Conservation (phyloP, 1,139 yeast species). For the Yamadazyma mexicana region DNA sequence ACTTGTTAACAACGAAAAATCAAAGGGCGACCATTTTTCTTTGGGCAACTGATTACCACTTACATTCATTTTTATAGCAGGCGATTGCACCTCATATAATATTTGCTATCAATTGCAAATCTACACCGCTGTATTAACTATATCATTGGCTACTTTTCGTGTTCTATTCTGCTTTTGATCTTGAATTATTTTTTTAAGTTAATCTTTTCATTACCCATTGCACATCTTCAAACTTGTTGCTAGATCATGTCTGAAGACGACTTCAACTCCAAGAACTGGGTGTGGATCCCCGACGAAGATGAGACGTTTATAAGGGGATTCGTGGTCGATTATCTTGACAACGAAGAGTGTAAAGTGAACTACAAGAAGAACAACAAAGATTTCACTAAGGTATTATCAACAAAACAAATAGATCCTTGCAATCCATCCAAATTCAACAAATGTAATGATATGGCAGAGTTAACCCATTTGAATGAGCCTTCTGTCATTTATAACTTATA, state of each 20-base stretch:
- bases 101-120: too few species aligned
- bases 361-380: conserved; percentile 45
- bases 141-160: too few species aligned
- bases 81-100: too few species aligned
- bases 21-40: too few species aligned
- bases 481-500: conserved; percentile 83
- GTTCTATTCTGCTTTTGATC: too few species aligned
- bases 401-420: conserved; percentile 58
- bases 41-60: too few species aligned
- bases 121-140: too few species aligned
- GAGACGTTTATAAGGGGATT: conserved; percentile 70
- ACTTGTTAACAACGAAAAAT: not conserved
- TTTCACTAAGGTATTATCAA: conserved; percentile 36
- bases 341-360: conserved; percentile 51
- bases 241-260: conserved; percentile 34
- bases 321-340: conserved; percentile 55
- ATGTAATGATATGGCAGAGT: conserved; percentile 93
- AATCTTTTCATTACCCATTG: too few species aligned
- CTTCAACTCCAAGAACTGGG: conserved; percentile 60
- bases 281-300: conserved; percentile 79
- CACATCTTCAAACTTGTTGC: too few species aligned
- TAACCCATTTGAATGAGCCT: conserved; percentile 92
- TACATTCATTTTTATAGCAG: too few species aligned
- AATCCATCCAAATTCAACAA: conserved; percentile 93
- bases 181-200: too few species aligned